Evolutionary conservation across 202 grass and related monocot species (phyloP), one percentile per base, ranked within the genome.

Genomic region (Eragrostis tef): DNA sequence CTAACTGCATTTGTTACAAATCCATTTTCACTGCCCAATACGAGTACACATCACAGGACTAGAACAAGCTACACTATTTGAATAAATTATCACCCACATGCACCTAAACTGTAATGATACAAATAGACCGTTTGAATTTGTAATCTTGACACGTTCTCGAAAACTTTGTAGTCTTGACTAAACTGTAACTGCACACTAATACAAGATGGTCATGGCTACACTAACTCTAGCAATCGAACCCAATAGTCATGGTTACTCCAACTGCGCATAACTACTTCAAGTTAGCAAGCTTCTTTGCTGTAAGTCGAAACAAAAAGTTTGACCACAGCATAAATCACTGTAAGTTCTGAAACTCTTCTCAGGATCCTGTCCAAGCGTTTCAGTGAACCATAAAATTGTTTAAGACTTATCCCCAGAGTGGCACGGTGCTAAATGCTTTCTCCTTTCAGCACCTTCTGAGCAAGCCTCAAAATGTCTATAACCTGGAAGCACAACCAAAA

Each of bases 401-500:
- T 15, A 86, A 47, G 70, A 46, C 67, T 74, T 75, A 70, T 26
- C 4, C n/a, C 22, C 24, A 26, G 2, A 36, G 3, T 54, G n/a
- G 26, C 26, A 51, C 11, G 34, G 34, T 74, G 31, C 62, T 86
- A 67, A 47, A 89, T 67, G 10, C n/a, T 91, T 89, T 97, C 87
- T 73, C 94, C 89, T 86, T 92, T 91, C 66, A 97, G 73, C 45
- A 87, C 89, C 65, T 81, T 94, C 79, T 94, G 88, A 9, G 79
- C 86, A 69, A 94, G 71, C 69, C 88, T 86, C 15, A 97, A 83
- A 79, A 97, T 90, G 71, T 94, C 94, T 48, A 81, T 92, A 50
- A 97, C 89, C 94, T 97, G 81, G 11, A 21, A 77, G 44, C 74
- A 81, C 64, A 53, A 15, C 5, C 2, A 39, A 79, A 81, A 70